These are phyloP conservation scores for Vigna angularis DNA, from an alignment of 306 rosid genomes.

Conservation along the genomic window DNA sequence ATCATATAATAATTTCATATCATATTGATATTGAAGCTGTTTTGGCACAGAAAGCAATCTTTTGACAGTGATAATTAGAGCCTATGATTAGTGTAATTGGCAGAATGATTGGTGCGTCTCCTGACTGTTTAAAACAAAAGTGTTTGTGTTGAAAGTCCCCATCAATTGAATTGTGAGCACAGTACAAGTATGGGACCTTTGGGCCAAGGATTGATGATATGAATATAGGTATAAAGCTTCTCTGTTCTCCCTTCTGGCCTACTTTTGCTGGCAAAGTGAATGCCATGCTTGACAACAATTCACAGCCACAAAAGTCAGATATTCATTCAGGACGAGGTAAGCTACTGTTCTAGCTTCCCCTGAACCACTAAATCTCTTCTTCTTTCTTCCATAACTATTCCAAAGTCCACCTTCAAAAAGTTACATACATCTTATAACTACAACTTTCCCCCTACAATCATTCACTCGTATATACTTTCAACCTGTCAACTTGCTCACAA, in stretches of 20 bases:
- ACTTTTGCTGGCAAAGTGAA: constrained; percentile 12
- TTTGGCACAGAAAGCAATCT: background rate
- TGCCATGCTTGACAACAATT: constrained; percentile 28
- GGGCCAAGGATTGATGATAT: background rate
- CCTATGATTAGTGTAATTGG: constrained; percentile 7
- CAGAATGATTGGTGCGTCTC: background rate
- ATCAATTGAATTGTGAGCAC: constrained; percentile 8
- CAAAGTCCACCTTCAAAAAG: background rate
- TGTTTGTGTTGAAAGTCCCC: constrained; percentile 8
- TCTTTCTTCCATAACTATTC: background rate
- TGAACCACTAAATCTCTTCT: background rate
- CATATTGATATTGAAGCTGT: background rate
- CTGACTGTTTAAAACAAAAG: background rate
- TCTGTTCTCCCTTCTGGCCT: constrained; percentile 1
- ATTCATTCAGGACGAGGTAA: constrained; percentile 33
- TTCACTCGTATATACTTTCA: background rate
- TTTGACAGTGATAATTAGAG: background rate
- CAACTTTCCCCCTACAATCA: background rate
- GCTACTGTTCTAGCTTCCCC: constrained; percentile 11
- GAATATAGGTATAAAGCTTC: background rate
- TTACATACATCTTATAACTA: background rate
- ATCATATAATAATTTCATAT: too few species aligned
- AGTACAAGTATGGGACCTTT: constrained; percentile 13
- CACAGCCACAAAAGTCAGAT: constrained; percentile 2
- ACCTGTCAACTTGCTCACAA: too few species aligned